A percentile compares a stretch with the other conserved stretches of the same genome.
Evolutionary conservation across 2,329 filamentous ascomycete genomes (phyloP).

Genomic region (Ilyonectria mors-panacis): DNA sequence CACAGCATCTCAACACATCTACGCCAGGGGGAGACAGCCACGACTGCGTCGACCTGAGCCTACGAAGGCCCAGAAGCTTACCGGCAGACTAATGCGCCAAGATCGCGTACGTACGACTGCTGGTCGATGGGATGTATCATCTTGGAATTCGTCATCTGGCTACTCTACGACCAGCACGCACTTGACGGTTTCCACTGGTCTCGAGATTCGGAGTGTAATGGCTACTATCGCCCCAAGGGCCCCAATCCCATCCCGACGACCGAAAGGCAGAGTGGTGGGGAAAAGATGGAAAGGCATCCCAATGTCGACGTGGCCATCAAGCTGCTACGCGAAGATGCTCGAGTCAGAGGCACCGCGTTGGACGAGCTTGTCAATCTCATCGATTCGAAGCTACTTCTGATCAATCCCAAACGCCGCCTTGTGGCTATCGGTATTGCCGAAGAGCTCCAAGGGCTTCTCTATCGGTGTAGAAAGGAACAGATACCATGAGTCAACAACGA

Average conservation of each 20-base stretch:
- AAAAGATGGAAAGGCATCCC: conserved; percentile 5
- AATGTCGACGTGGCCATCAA: conserved; percentile 14
- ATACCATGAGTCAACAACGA: conserved; percentile 6
- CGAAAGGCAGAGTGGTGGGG: conserved; percentile 3
- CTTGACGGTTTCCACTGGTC: conserved; percentile 22
- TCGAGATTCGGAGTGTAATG: conserved; percentile 2
- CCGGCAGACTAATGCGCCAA: not conserved
- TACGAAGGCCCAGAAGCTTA: conserved; percentile 22
- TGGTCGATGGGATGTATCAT: conserved; percentile 52
- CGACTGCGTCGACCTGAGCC: not conserved
- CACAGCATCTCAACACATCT: conserved; percentile 22
- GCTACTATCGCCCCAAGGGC: conserved; percentile 8
- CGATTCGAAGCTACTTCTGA: conserved; percentile 11
- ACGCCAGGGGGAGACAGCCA: not conserved
- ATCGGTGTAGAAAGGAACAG: conserved; percentile 18
- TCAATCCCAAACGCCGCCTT: conserved; percentile 9
- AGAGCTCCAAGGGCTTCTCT: conserved; percentile 17
- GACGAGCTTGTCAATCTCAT: conserved; percentile 10
- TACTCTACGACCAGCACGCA: conserved; percentile 39
- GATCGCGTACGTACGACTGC: conserved; percentile 47
- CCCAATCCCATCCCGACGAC: not conserved
- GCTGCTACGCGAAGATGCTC: conserved; percentile 9
- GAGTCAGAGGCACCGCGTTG: conserved; percentile 1
- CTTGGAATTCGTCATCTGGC: conserved; percentile 49
- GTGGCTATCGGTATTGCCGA: not conserved